Percentiles rank a stretch among this genome's conserved stretches.
These are phyloP conservation scores for Pisolithus microcarpus DNA, from an alignment of 768 basidiomycete genomes.

Conservation along the genomic window DNA sequence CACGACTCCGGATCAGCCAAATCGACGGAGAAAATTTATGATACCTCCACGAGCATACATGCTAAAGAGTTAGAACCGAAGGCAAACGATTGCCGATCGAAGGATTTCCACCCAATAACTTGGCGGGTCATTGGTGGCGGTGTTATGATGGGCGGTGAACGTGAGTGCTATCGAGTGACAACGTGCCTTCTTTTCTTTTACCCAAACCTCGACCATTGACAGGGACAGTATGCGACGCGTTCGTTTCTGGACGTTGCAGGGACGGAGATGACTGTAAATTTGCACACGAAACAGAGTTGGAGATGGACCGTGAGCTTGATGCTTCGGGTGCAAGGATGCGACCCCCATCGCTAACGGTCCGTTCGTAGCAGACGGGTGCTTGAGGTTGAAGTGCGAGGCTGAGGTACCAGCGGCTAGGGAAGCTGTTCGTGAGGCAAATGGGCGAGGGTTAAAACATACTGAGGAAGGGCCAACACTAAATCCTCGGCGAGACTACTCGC, in stretches of 20 bases:
- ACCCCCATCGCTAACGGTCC: background rate
- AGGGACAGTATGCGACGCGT: constrained; percentile 24
- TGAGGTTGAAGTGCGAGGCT: constrained; percentile 9
- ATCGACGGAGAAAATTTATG: background rate
- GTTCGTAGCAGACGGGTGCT: constrained; percentile 10
- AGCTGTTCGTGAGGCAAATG: background rate
- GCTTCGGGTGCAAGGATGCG: background rate
- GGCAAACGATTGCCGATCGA: constrained; percentile 34
- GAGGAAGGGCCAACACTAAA: background rate
- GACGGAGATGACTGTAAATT: constrained; percentile 23
- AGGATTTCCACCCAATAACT: constrained; percentile 54
- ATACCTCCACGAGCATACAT: background rate
- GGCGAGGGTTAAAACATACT: background rate
- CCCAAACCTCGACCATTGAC: background rate
- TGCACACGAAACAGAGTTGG: constrained; percentile 22
- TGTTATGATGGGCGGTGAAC: constrained; percentile 50
- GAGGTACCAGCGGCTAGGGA: background rate
- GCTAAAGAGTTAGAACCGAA: constrained; percentile 3
- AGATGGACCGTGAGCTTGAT: constrained; percentile 15
- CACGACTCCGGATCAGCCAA: constrained; percentile 29
- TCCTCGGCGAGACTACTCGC: background rate
- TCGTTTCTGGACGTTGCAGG: constrained; percentile 17
- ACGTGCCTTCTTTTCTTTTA: background rate
- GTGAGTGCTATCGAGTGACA: constrained; percentile 11
- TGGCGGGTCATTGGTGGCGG: constrained; percentile 79